Evolutionary conservation across 306 rosid species (phyloP), one percentile per base, ranked within the genome.

Genomic region (Urtica urens): DNA sequence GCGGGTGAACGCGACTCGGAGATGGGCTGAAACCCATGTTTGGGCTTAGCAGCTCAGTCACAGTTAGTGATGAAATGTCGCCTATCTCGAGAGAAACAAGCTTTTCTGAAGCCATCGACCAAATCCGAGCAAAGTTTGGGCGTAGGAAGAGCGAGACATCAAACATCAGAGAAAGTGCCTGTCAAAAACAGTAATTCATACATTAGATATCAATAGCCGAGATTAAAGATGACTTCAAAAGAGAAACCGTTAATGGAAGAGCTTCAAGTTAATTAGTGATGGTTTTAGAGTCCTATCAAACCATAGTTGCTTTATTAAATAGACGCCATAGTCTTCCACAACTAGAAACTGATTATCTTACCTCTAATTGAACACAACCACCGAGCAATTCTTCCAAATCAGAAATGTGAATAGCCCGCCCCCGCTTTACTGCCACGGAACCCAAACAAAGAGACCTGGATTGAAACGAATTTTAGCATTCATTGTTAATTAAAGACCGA

Each of bases 401-500:
- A 39, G 87, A 65, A 49, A 72, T 68, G 53, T 90, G 84, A 79
- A 90, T 70, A 0, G 79, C 53, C 72, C 82, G 87, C 67, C 84
- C 90, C 77, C 82, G 68, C 26, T 72, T 81, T 42, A 76, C 92
- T 0, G 94, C 95, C 22, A 90, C 87, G 2, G 94, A 90, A 16
- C 95, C 86, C 85, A 90, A 71, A 66, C 74, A 84, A 58, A 90
- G 94, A 62, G 82, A 79, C 84, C 92, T 81, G 77, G 58, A 73
- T 35, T 35, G 15, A 13, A 35, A 4, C 10, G 6, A 28, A 10
- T 13, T 10, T 16, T 16, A 13, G n/a, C 11, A 35, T 35, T 35
- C 4, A 14, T 35, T n/a, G n/a, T n/a, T n/a, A n/a, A n/a, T n/a
- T n/a, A n/a, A n/a, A n/a, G n/a, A n/a, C n/a, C n/a, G n/a, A n/a